phyloP scores from a whole-genome alignment of 495 filamentous ascomycete species.

The Sporormia fimetaria region DNA sequence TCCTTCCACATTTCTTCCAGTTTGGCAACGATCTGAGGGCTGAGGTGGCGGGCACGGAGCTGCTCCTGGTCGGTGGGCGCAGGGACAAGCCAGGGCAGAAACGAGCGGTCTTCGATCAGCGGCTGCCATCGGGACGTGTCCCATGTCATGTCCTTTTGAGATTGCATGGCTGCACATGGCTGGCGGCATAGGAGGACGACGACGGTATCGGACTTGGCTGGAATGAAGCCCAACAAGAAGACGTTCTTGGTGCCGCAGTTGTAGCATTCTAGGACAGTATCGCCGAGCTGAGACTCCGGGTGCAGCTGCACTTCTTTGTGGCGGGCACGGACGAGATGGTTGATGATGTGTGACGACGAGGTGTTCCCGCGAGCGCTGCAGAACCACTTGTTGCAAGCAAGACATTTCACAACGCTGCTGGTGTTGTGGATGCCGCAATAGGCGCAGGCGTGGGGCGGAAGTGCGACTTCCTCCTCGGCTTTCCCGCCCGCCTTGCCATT shows the following conservation, averaged over 20 bases:
- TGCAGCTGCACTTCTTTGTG: conserved; percentile 99
- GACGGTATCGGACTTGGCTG: conserved; percentile 97
- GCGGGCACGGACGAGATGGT: conserved; percentile 90
- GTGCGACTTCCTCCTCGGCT: conserved; percentile 77
- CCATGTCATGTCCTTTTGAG: conserved; percentile 99
- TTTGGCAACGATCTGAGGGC: conserved; percentile 91
- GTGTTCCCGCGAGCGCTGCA: conserved; percentile 96
- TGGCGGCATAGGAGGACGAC: conserved; percentile 95
- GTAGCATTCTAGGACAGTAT: conserved; percentile 97
- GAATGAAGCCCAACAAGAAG: conserved; percentile 97
- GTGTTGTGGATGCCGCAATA: conserved; percentile 98
- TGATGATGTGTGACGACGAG: conserved; percentile 94
- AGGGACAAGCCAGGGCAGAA: conserved; percentile 86
- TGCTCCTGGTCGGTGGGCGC: conserved; percentile 89
- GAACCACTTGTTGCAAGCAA: conserved; percentile 97
- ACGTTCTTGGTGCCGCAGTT: conserved; percentile 99
- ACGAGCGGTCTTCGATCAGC: conserved; percentile 92
- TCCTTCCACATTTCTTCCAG: conserved; percentile 99
- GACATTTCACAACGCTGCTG: conserved; percentile 88
- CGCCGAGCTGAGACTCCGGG: conserved; percentile 85
- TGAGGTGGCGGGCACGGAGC: conserved; percentile 84
- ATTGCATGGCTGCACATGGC: conserved; percentile 85
- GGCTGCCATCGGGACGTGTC: conserved; percentile 97
- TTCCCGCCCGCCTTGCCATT: conserved; percentile 52
- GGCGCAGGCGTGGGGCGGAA: conserved; percentile 94